A percentile compares a stretch with the other conserved stretches of the same genome.
Evolutionary conservation across 176 grass and related monocot species (phyloP).

Genomic region (Phragmites australis): DNA sequence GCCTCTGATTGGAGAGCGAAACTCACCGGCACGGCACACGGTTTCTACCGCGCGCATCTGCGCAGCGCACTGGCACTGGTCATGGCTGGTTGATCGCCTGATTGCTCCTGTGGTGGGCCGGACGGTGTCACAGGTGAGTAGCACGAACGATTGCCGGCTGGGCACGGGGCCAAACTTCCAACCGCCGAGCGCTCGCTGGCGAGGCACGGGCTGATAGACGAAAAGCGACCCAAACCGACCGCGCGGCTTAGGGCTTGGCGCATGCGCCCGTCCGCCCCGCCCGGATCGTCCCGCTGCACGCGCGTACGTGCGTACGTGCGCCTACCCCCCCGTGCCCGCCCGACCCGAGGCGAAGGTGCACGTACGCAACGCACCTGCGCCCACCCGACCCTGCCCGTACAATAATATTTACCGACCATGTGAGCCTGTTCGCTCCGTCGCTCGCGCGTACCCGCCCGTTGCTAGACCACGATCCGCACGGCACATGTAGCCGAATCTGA

Average conservation of each 20-base stretch:
- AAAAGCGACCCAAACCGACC: neutral
- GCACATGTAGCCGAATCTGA: neutral
- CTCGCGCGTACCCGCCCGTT: neutral
- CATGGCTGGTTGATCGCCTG: neutral
- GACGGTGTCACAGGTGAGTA: too few species aligned
- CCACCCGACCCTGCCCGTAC: neutral
- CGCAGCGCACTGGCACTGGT: neutral
- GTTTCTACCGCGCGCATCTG: neutral
- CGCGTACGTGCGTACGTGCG: too few species aligned
- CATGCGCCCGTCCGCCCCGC: too few species aligned
- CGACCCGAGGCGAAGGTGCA: neutral
- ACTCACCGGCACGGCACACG: neutral
- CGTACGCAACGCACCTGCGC: neutral
- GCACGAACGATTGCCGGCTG: too few species aligned
- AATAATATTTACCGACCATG: slow-evolving; percentile 4
- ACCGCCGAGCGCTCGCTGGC: too few species aligned
- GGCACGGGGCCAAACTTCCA: too few species aligned
- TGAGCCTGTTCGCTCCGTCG: neutral
- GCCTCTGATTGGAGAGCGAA: neutral
- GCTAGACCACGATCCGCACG: neutral
- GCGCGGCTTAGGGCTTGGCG: neutral
- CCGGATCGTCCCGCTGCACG: too few species aligned
- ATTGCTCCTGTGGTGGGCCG: neutral
- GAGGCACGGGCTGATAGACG: too few species aligned
- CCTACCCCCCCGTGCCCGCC: too few species aligned